Percentiles rank a stretch among this genome's conserved stretches.
Conservation (phyloP, 2,329 filamentous ascomycete species). For the Aureobasidium zeae region DNA sequence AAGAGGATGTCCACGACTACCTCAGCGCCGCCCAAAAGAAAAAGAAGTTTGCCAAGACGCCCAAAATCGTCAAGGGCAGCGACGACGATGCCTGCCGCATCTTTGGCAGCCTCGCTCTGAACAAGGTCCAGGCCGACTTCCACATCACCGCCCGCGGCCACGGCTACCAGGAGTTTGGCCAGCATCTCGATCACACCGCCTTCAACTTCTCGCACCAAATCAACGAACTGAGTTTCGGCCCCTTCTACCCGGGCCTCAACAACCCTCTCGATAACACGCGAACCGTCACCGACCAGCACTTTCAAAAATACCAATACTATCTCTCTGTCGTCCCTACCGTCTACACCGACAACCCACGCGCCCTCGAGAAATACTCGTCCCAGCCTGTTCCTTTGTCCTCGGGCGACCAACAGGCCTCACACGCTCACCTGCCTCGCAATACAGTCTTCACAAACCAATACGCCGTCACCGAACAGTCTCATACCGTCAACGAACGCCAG, state of each 20-base stretch:
- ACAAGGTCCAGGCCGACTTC: constrained; percentile 97
- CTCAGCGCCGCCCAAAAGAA: constrained; percentile 62
- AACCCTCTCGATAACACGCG: constrained; percentile 93
- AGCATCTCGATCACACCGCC: constrained; percentile 74
- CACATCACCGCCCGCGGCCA: constrained; percentile 93
- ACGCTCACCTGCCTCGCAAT: constrained; percentile 35
- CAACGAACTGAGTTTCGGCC: constrained; percentile 90
- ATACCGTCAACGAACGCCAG: constrained; percentile 55
- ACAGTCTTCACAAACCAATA: constrained; percentile 94
- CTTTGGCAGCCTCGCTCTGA: constrained; percentile 80
- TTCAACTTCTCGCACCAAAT: constrained; percentile 99
- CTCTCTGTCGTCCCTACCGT: constrained; percentile 89
- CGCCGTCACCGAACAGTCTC: constrained; percentile 83
- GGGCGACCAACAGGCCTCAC: constrained; percentile 27
- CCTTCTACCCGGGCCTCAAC: constrained; percentile 86
- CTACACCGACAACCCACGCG: constrained; percentile 52
- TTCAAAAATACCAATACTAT: constrained; percentile 98
- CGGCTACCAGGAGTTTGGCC: constrained; percentile 75
- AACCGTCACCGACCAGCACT: constrained; percentile 63
- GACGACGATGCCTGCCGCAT: constrained; percentile 71
- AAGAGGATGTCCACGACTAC: constrained; percentile 89
- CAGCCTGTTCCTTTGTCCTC: constrained; percentile 33
- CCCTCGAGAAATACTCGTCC: constrained; percentile 38
- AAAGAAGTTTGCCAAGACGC: constrained; percentile 62
- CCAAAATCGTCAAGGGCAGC: constrained; percentile 44